phyloP scores from a whole-genome alignment of 2,329 filamentous ascomycete species.

The Ustulina deusta region DNA sequence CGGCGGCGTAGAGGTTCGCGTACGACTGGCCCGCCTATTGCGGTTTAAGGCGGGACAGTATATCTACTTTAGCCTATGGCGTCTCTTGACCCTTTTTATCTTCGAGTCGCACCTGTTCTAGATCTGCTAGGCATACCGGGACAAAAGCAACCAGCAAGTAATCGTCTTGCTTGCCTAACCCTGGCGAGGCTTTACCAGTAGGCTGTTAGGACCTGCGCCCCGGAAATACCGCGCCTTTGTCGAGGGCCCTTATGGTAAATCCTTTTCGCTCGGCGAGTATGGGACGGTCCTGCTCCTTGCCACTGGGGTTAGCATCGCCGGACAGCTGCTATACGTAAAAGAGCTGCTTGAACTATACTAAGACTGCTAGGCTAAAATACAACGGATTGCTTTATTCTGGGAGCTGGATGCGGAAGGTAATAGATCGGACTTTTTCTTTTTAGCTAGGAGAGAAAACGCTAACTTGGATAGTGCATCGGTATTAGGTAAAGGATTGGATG shows the following conservation, averaged over 20 bases:
- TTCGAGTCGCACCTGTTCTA: conserved; percentile 9
- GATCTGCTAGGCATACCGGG: conserved; percentile 1
- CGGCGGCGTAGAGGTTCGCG: neutral
- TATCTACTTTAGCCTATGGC: conserved; percentile 8
- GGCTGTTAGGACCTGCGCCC: neutral
- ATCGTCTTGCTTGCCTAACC: conserved; percentile 2
- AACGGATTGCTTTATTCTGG: conserved; percentile 17
- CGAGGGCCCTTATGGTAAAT: conserved; percentile 1
- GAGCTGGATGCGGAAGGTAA: conserved; percentile 15
- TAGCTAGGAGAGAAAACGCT: neutral
- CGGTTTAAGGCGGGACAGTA: conserved; percentile 5
- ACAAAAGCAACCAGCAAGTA: conserved; percentile 1
- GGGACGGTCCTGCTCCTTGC: neutral
- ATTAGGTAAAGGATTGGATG: neutral
- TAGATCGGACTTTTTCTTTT: conserved; percentile 6
- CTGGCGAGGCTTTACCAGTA: neutral
- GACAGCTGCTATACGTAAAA: conserved; percentile 10
- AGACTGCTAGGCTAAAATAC: neutral
- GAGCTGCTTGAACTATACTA: conserved; percentile 13
- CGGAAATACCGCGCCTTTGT: neutral
- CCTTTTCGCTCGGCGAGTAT: neutral
- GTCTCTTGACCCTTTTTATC: conserved; percentile 1
- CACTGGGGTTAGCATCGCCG: conserved; percentile 2
- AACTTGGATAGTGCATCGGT: neutral
- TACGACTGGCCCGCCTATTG: neutral